Evolutionary conservation across 2,329 filamentous ascomycete species (phyloP), one percentile per base, ranked within the genome.

Genomic region (Calonectria pseudoturangicola): DNA sequence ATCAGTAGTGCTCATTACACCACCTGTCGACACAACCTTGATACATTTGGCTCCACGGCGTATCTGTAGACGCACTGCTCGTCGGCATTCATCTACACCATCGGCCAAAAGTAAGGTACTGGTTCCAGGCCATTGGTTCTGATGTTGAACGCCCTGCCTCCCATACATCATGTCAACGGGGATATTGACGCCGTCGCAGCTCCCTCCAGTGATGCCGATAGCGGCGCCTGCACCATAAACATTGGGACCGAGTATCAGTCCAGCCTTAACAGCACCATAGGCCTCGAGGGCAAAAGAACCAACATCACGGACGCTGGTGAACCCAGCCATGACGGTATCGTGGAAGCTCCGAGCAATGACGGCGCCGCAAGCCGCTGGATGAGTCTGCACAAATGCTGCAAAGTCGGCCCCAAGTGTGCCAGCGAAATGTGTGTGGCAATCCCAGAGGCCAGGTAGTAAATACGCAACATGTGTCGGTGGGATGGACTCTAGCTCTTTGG

Each of bases 361-460:
- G 2, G 58, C 58, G 28, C 58, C 68, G 4, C 30, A 21, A 6
- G 48, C 39, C 8, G 58, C 68, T 6, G 68, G 68, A 41, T 65
- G 60, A 4, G 58, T 70, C 18, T 56, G 21, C 5, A 58, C n/a
- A 10, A 64, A 47, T 1, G 10, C 48, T 6, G 47, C 4, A 21
- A 56, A 70, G 18, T 64, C 68, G 3, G 33, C 60, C 2, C 13
- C n/a, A 7, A 28, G 16, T 2, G 79, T 70, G n/a, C 86, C 88
- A 5, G 83, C 74, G 73, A 86, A 88, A 76, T 90, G 88, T 0
- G 85, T 83, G 77, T 89, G 88, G 73, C 84, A 86, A 70, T 90
- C 88, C 88, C 88, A 90, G 27, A 90, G 83, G 2, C 88, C 88
- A 0, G 88, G 88, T 81, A 90, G 86, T 10, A 88, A 76, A 12